phyloP scores from a whole-genome alignment of 2,329 filamentous ascomycete species.

The Alternaria gansuensis region DNA sequence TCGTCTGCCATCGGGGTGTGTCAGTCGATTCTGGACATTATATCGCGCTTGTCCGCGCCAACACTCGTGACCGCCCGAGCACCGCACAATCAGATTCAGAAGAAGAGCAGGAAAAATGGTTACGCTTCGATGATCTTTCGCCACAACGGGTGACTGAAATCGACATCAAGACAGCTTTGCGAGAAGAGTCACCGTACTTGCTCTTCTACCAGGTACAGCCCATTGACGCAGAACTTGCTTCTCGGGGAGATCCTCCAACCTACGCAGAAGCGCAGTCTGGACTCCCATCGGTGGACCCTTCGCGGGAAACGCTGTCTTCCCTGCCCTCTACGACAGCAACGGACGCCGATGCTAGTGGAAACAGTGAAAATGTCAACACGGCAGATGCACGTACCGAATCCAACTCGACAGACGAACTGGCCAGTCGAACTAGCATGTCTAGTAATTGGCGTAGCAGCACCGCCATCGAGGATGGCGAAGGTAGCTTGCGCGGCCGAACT shows the following conservation, averaged over 20 bases:
- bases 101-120: constrained; percentile 68
- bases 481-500: constrained; percentile 45
- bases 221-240: constrained; percentile 72
- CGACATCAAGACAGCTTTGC: constrained; percentile 79
- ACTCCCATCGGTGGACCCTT: constrained; percentile 34
- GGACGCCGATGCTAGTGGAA: constrained; percentile 34
- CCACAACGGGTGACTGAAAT: constrained; percentile 76
- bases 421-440: constrained; percentile 49
- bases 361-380: constrained; percentile 36
- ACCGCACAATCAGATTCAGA: constrained; percentile 56
- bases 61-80: constrained; percentile 55
- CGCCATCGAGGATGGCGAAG: constrained; percentile 52
- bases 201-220: constrained; percentile 95
- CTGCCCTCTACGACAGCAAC: constrained; percentile 28
- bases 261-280: constrained; percentile 51
- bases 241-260: constrained; percentile 51
- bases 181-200: constrained; percentile 90
- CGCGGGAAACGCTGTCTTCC: constrained; percentile 42
- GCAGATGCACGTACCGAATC: constrained; percentile 28
- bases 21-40: constrained; percentile 92
- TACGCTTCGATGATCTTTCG: constrained; percentile 89
- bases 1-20: constrained; percentile 89
- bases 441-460: constrained; percentile 54
- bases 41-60: constrained; percentile 81
- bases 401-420: constrained; percentile 32